Conservation (phyloP, 495 filamentous ascomycete genomes). For the Podospora bellae-mahoneyi region DNA sequence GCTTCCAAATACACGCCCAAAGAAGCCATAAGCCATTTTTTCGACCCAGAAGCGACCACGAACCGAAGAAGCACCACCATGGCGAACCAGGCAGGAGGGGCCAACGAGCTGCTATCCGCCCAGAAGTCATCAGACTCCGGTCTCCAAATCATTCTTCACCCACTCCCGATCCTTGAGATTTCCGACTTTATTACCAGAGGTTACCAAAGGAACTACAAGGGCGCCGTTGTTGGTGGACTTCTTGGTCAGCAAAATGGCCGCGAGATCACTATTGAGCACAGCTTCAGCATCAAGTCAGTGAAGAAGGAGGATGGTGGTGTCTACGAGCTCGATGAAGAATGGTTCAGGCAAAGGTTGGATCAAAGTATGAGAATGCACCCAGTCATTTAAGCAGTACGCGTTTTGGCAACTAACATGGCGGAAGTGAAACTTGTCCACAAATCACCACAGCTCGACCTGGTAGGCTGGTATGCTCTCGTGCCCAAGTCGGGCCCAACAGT, state of each 20-base stretch:
- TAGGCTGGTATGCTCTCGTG: constrained; percentile 91
- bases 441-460: constrained; percentile 73
- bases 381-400: background rate
- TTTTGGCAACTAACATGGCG: background rate
- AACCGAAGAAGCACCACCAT: constrained; percentile 2
- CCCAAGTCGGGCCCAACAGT: constrained; percentile 66
- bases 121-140: constrained; percentile 67
- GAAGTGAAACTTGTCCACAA: constrained; percentile 88
- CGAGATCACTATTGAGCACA: constrained; percentile 86
- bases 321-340: constrained; percentile 57
- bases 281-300: constrained; percentile 67
- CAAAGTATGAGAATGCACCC: constrained; percentile 62
- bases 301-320: constrained; percentile 49
- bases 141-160: constrained; percentile 82
- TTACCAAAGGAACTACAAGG: constrained; percentile 66
- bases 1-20: background rate
- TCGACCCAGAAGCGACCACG: constrained; percentile 8
- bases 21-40: background rate
- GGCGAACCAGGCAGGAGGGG: constrained; percentile 19
- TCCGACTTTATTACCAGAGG: constrained; percentile 95
- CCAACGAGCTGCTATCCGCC: constrained; percentile 41
- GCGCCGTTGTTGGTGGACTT: constrained; percentile 80
- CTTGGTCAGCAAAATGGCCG: constrained; percentile 88
- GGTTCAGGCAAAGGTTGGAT: constrained; percentile 76
- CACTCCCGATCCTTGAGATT: constrained; percentile 90